Base-by-base conservation (phyloP, 2,329 filamentous ascomycete species). In the Ceratocystis harringtonii region DNA sequence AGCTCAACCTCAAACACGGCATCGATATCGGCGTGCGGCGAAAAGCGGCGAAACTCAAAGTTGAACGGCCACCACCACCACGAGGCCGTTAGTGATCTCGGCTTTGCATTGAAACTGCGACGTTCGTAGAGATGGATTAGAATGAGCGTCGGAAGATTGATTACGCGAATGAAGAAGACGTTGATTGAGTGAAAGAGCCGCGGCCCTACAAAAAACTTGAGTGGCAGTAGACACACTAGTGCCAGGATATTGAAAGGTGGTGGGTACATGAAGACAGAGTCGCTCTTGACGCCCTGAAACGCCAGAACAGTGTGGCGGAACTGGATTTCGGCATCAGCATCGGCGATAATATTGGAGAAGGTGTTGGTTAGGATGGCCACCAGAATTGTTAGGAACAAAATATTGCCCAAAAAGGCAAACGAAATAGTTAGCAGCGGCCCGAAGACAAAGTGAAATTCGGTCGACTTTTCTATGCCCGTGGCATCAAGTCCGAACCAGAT, bases 401-500 rank as follows among this genome's bases (percentile, higher is more conserved):
- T 89, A 72, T 90, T 89, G 62, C 87, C 87, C 6, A 90, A 77
- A 70, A 89, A 89, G 4, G 87, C 85, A 73, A 89, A 90, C 3
- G 82, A 79, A 66, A 89, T 80, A 81, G 89, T 89, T 8, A 90
- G 77, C 0, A 82, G 77, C 0, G 87, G 87, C 0, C 87, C 87
- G 2, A 89, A 78, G 28, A 87, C 74, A 72, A 82, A 77, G 71
- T 90, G 85, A 73, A 89, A 86, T 58, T 84, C 80, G 7, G 75
- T 75, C 1, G 76, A 77, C 67, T 77, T 75, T 66, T 80, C 77
- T 58, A 81, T 80, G 10, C 79, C 79, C 3, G 79, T 80, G 25
- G 79, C 87, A 68, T 89, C 87, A 1, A 90, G 80, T 1, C 87
- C 87, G 70, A 90, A 90, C 87, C 87, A 90, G 69, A 90, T 87